Base-by-base conservation (phyloP, 2,329 filamentous ascomycete species). In the Thielaviopsis punctulata region DNA sequence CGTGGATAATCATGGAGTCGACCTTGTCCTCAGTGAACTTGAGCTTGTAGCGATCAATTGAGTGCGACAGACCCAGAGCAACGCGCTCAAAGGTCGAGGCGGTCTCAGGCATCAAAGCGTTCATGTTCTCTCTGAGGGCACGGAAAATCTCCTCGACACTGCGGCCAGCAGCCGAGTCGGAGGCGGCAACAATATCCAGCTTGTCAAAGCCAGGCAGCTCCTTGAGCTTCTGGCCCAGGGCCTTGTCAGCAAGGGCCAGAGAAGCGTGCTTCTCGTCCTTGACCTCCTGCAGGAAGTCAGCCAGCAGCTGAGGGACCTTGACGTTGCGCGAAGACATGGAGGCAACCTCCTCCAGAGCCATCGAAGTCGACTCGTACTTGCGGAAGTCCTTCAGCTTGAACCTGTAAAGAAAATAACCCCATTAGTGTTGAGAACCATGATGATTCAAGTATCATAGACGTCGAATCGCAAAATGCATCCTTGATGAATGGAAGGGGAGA, bases 11-110 rank as follows among this genome's bases (percentile, higher is more conserved):
- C 92, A 98, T 98, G 49, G 92, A 92, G 65, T 98, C 92, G 60
- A 98, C 90, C 76, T 98, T 98, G 65, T 98, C 89, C 53, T 90
- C 84, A 8, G 87, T 95, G 71, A 98, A 98, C 75, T 95, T 95
- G 64, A 98, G 80, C 76, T 95, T 96, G 73, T 98, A 89, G 58
- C 89, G 83, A 47, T 90, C 94, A 62, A 98, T 82, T 53, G 89
- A 95, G 72, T 98, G 92, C 33, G 90, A 94, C 49, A 98, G 82
- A 79, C 92, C 92, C 55, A 98, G 78, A 22, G 86, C 83, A 85
- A 96, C 96, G 62, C 88, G 92, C 64, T 87, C 84, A 64, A 96
- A 80, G 64, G 92, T 90, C 62, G 87, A 78, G 50, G 86, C 81
- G 48, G 84, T 73, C 51, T 87, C 89, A 56, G 92, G 89, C 60